A percentile compares a stretch with the other conserved stretches of the same genome.
phyloP scores from a whole-genome alignment of 129 eudicot genomes.

The sunflower (Helianthus annuus) region DNA sequence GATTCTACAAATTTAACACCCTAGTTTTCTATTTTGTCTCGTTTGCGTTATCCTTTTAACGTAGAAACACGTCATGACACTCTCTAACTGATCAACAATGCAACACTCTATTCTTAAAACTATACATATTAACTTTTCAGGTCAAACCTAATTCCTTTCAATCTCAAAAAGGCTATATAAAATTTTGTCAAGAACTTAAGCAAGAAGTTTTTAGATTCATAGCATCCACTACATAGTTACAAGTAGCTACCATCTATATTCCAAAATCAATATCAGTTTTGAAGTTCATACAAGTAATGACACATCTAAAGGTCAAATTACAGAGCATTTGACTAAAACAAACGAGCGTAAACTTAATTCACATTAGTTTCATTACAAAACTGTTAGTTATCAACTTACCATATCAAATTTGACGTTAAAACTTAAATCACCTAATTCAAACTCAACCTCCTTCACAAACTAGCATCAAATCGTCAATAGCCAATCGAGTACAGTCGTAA shows the following conservation, averaged over 20 bases:
- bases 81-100: background rate
- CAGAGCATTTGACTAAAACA: conserved; percentile 2
- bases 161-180: background rate
- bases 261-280: background rate
- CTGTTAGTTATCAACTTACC: background rate
- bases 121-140: conserved; percentile 1
- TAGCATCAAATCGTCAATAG: background rate
- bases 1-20: background rate
- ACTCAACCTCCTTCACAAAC: background rate
- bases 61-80: conserved; percentile 6
- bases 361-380: background rate
- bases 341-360: background rate
- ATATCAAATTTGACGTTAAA: conserved; percentile 4
- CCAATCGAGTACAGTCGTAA: background rate
- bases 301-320: background rate
- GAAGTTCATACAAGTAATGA: background rate
- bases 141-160: background rate
- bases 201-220: background rate
- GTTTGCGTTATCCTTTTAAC: background rate
- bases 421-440: conserved; percentile 1
- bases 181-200: background rate
- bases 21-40: background rate
- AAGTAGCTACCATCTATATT: background rate
- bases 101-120: background rate
- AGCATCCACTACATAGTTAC: background rate